Evolutionary conservation across 2,329 filamentous ascomycete genomes (phyloP), one percentile per base, ranked within the genome.

Genomic region (Pestalotiopsis sp.): DNA sequence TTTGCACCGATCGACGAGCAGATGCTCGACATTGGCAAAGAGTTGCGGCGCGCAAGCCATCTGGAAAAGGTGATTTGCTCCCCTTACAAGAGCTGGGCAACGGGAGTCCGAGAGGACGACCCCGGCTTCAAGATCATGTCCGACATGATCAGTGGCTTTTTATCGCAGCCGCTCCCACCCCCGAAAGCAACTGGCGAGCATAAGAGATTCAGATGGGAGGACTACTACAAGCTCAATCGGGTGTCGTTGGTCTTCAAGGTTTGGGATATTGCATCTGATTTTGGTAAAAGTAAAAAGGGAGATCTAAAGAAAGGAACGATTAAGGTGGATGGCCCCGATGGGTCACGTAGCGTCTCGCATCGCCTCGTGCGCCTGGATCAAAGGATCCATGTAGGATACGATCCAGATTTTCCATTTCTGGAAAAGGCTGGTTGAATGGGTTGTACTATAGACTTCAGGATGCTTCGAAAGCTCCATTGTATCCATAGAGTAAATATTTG

Each of bases 191-290:
- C 13, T 4, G n/a, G 17, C 45, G n/a, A 23, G 41, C 49, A 60
- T 25, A 17, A 38, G 3, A 64, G 55, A 25, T 68, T 68, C 41
- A 41, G 55, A 14, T 68, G 67, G 67, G 67, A 68, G 58, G 57
- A 66, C 39, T 27, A 68, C 4, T 66, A 57, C 36, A 59, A 36
- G 25, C 67, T 68, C 39, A 52, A 27, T n/a, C 27, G 45, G 13
- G 27, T 66, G 13, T 41, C 31, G 6, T 27, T 38, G 3, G 45
- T 13, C 20, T 39, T 23, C 23, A 55, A 39, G 20, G 39, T 11
- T 27, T 68, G 63, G 57, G 63, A 66, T 3, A 20, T 68, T 55
- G 67, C 67, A n/a, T 68, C 67, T 3, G 25, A n/a, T 36, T 63
- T 68, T 13, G 27, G 31, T 17, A 68, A 66, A n/a, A 13, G 17